phyloP scores from a whole-genome alignment of 2,329 filamentous ascomycete species.

The Huntiella decipiens region DNA sequence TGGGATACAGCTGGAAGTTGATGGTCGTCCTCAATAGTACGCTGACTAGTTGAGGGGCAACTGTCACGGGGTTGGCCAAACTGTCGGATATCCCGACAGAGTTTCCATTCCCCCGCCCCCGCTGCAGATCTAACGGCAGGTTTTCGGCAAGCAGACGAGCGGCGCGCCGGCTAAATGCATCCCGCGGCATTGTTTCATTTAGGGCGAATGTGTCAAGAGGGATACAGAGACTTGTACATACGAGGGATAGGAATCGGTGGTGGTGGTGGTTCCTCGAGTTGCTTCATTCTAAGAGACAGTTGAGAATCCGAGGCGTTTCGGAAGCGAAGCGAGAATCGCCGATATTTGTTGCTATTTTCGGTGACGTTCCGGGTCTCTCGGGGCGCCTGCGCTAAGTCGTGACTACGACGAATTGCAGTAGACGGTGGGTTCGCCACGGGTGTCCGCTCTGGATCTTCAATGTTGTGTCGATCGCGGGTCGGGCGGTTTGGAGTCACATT shows the following conservation, averaged over 20 bases:
- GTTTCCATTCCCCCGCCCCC: too few relatives aligned
- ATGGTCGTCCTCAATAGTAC: too few relatives aligned
- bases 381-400: constrained; percentile 8
- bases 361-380: constrained; percentile 11
- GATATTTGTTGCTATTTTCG: constrained; percentile 26
- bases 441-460: constrained; percentile 8
- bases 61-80: too few relatives aligned
- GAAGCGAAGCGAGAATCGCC: constrained; percentile 55
- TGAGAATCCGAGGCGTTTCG: constrained; percentile 89
- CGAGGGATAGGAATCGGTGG: constrained; percentile 37
- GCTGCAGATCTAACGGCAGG: too few relatives aligned
- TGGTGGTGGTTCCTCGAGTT: constrained; percentile 36
- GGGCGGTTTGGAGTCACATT: neutral
- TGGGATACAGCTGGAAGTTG: too few relatives aligned
- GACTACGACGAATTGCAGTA: constrained; percentile 12
- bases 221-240: constrained; percentile 18
- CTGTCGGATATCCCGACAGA: too few relatives aligned
- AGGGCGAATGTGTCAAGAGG: too few relatives aligned
- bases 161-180: too few relatives aligned
- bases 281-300: constrained; percentile 55
- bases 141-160: too few relatives aligned
- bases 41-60: too few relatives aligned
- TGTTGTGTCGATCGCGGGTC: neutral
- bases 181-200: too few relatives aligned
- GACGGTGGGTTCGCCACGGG: constrained; percentile 14